Evolutionary conservation across 331 rosid genomes (phyloP).

Genomic region (Quercus lobata): DNA sequence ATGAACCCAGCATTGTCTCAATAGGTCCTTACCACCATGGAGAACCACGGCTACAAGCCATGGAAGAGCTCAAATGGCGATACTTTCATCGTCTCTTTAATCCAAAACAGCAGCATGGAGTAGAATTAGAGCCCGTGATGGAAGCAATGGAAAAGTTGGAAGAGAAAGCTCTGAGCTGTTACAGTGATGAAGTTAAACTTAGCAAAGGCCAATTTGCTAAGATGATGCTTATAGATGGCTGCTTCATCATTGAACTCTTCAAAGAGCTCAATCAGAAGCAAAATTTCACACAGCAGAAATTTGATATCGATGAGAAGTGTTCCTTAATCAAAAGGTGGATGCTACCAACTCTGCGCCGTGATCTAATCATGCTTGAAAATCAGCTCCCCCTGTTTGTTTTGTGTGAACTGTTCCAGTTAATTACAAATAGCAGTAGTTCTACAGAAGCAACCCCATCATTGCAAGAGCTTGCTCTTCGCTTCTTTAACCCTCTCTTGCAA

Average conservation of each 20-base stretch:
- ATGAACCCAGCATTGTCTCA: neutral
- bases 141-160: neutral
- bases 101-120: neutral
- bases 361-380: constrained; percentile 47
- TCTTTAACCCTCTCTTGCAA: constrained; percentile 34
- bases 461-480: constrained; percentile 19
- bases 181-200: constrained; percentile 3
- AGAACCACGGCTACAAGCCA: neutral
- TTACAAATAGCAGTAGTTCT: neutral
- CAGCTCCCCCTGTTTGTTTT: constrained; percentile 41
- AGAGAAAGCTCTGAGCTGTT: too few species aligned
- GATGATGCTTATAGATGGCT: constrained; percentile 27
- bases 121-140: constrained; percentile 13
- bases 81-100: constrained; percentile 13
- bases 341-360: constrained; percentile 29
- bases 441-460: neutral
- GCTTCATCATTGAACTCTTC: constrained; percentile 28
- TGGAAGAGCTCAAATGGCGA: constrained; percentile 13
- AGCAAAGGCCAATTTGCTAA: constrained; percentile 4
- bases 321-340: constrained; percentile 35
- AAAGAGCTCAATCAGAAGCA: neutral
- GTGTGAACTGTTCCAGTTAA: constrained; percentile 11
- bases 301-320: too few species aligned
- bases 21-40: constrained; percentile 29
- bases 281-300: neutral